Conservation (phyloP, 148 eudicot species). For the Silene conica region DNA sequence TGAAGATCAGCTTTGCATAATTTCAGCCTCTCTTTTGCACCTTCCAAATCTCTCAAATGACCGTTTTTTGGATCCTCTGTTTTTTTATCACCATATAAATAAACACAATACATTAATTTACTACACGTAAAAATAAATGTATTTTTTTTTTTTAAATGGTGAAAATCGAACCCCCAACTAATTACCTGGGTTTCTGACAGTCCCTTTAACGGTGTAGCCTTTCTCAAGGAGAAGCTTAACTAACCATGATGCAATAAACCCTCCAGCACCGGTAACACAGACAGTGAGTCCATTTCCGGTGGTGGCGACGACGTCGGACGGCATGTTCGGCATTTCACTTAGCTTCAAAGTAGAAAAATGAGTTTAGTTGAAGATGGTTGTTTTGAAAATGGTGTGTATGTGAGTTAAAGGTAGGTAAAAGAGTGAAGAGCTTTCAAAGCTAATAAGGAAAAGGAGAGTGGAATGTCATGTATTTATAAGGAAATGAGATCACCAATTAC, state of each 20-base stretch:
- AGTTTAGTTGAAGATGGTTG: background rate
- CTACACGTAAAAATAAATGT: too few relatives aligned
- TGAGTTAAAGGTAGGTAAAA: background rate
- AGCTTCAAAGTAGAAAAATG: background rate
- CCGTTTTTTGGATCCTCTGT: slow-evolving; percentile 82
- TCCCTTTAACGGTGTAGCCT: slow-evolving; percentile 80
- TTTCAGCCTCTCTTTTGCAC: slow-evolving; percentile 77
- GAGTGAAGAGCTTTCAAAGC: slow-evolving; percentile 19
- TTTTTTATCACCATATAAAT: slow-evolving; percentile 12
- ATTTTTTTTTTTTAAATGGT: too few relatives aligned
- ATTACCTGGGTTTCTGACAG: slow-evolving; percentile 83
- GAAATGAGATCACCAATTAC: slow-evolving; percentile 10
- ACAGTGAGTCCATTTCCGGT: slow-evolving; percentile 42
- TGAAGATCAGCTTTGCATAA: slow-evolving; percentile 77
- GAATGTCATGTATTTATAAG: slow-evolving; percentile 22
- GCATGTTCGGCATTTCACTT: slow-evolving; percentile 24
- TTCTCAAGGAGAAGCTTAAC: slow-evolving; percentile 71
- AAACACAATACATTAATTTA: background rate
- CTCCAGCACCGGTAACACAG: slow-evolving; percentile 96
- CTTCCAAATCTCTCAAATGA: slow-evolving; percentile 80
- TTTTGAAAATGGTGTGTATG: background rate
- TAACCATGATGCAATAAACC: slow-evolving; percentile 90
- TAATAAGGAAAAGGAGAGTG: slow-evolving; percentile 18
- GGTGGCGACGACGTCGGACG: slow-evolving; percentile 16
- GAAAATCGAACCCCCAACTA: too few relatives aligned